Base-by-base conservation (phyloP, 2,329 filamentous ascomycete genomes). In the Cadophora sp. region DNA sequence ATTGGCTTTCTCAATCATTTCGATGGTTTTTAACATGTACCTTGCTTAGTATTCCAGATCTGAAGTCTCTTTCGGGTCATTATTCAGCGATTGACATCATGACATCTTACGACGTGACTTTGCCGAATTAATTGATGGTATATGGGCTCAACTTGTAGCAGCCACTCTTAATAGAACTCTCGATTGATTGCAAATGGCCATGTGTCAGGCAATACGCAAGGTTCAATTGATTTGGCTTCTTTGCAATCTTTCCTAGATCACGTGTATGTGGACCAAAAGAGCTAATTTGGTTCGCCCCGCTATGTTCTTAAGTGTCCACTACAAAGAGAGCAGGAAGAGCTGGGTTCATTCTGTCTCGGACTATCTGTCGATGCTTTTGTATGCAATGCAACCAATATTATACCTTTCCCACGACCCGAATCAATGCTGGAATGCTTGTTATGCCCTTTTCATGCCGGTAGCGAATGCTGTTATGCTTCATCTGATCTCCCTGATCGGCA, bases 381-480 rank as follows among this genome's bases (percentile, higher is more conserved):
- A 43, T 43, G n/a, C 56, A 22, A 26, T 26, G 5, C 31, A 14
- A 14, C 24, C 11, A 16, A 26, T 48, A n/a, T n/a, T n/a, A 22
- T 22, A 22, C 43, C n/a, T 12, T 8, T 22, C n/a, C 14, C n/a
- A 48, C 6, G 43, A 22, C 19, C 43, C 7, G 12, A 26, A 11
- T 24, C 8, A 11, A 59, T 59, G 56, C 56, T 27, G 24, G 22
- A 58, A 58, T 37, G 31, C 31, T 26, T 59, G n/a, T 40, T 59
- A 12, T 43, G 34, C 12, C 22, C 34, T 14, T 19, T 19, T 59
- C 40, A 19, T 43, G 31, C 31, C 22, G 37, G 56, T 59, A 34
- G n/a, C 22, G 22, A 59, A 26, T 59, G 14, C 22, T 40, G 11
- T 43, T 24, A 12, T 24, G 4, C 31, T 9, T 31, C 22, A 4